phyloP scores from a whole-genome alignment of 768 basidiomycete species.

The Trichaptum fuscoviolaceum region DNA sequence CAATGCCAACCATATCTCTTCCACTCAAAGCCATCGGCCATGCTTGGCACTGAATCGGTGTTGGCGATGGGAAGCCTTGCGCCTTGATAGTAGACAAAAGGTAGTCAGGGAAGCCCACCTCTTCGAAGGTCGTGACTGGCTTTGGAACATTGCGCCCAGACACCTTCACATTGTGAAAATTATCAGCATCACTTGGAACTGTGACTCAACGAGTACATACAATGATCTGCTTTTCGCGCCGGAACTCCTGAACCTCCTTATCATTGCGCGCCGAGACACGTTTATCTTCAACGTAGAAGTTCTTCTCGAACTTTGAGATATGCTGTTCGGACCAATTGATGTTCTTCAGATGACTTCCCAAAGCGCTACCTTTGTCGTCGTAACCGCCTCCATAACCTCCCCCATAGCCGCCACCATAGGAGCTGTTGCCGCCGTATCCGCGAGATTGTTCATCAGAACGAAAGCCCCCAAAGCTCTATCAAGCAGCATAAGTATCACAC shows the following conservation, averaged over 20 bases:
- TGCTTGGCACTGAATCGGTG: constrained; percentile 45
- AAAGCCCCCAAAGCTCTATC: neutral
- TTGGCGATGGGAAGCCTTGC: constrained; percentile 40
- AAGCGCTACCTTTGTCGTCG: constrained; percentile 31
- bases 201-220: constrained; percentile 15
- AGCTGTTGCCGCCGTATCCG: constrained; percentile 11
- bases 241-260: constrained; percentile 38
- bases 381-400: constrained; percentile 25
- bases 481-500: neutral
- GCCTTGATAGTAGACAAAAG: constrained; percentile 40
- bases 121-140: constrained; percentile 43
- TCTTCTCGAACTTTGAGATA: constrained; percentile 45
- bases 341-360: constrained; percentile 33
- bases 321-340: constrained; percentile 34
- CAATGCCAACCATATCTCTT: constrained; percentile 40
- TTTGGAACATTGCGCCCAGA: constrained; percentile 37
- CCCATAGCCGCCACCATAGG: constrained; percentile 24
- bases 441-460: constrained; percentile 3
- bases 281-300: constrained; percentile 39
- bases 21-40: constrained; percentile 47
- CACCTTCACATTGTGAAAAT: constrained; percentile 19
- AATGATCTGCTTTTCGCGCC: constrained; percentile 36
- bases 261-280: constrained; percentile 35
- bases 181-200: neutral
- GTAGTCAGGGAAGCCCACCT: constrained; percentile 46